Evolutionary conservation across 495 filamentous ascomycete genomes (phyloP).

Genomic region (Penicillium verhagenii): DNA sequence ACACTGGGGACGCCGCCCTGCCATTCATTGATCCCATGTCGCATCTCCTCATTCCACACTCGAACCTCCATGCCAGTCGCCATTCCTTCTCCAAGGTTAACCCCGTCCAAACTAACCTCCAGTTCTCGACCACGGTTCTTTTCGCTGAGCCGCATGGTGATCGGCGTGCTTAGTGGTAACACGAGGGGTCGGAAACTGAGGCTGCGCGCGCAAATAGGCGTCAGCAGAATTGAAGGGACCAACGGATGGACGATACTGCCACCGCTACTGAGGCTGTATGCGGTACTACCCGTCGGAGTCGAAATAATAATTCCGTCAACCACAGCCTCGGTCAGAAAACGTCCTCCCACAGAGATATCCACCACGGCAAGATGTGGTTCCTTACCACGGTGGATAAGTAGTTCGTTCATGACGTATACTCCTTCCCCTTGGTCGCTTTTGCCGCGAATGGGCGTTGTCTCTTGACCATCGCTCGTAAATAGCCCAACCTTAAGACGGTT

Average conservation of each 20-base stretch:
- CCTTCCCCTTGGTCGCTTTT: constrained; percentile 41
- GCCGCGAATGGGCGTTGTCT: constrained; percentile 37
- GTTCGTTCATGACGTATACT: constrained; percentile 91
- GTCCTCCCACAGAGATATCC: constrained; percentile 79
- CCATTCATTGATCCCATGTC: constrained; percentile 63
- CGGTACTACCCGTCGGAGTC: constrained; percentile 92
- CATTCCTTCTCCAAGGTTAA: constrained; percentile 66
- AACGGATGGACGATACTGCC: constrained; percentile 95
- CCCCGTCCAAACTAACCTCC: constrained; percentile 87
- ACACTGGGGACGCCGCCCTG: constrained; percentile 58
- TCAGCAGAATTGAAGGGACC: constrained; percentile 82
- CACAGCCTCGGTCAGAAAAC: constrained; percentile 87
- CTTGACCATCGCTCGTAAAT: constrained; percentile 60
- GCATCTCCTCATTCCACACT: constrained; percentile 77
- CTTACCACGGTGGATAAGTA: constrained; percentile 86
- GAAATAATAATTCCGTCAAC: constrained; percentile 93
- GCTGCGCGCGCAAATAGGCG: constrained; percentile 89
- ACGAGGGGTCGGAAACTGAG: constrained; percentile 91
- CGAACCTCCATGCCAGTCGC: constrained; percentile 82
- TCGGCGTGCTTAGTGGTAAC: constrained; percentile 78
- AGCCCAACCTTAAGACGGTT: constrained; percentile 82
- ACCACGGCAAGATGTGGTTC: constrained; percentile 88
- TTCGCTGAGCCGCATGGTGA: constrained; percentile 77
- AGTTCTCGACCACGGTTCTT: constrained; percentile 81
- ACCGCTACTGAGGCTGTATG: constrained; percentile 87